Conservation (phyloP, 768 basidiomycete genomes). For the Kondoa malvinella region DNA sequence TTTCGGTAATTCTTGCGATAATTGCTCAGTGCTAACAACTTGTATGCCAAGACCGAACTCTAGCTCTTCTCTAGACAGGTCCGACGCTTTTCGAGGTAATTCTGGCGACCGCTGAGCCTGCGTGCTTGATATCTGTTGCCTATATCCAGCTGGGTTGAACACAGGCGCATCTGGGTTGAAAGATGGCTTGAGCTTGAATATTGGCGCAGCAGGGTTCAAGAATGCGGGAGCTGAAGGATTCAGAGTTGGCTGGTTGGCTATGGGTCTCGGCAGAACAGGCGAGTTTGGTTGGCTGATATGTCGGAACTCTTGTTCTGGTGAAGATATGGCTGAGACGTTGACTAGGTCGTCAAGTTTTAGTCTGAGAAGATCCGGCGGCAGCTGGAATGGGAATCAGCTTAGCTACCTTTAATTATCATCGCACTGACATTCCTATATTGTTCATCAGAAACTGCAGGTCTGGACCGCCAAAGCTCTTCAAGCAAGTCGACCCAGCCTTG, state of each 20-base stretch:
- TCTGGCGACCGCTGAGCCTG: background rate
- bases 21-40: no score
- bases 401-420: no score
- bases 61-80: background rate
- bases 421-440: background rate
- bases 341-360: background rate
- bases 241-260: background rate
- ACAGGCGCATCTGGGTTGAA: background rate
- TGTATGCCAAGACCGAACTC: constrained; percentile 1
- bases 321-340: background rate
- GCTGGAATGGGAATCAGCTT: no score
- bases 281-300: background rate
- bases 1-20: no score
- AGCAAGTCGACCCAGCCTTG: background rate
- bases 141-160: background rate
- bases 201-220: constrained; percentile 5
- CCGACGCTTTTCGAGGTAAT: background rate
- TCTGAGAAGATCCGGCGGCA: background rate
- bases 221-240: no score
- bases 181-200: constrained; percentile 4
- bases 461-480: background rate
- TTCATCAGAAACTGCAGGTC: background rate
- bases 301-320: background rate
- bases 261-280: background rate
- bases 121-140: no score